These are phyloP conservation scores for Strigomonas galati DNA, from an alignment of 208 protist species.

Conservation along the genomic window DNA sequence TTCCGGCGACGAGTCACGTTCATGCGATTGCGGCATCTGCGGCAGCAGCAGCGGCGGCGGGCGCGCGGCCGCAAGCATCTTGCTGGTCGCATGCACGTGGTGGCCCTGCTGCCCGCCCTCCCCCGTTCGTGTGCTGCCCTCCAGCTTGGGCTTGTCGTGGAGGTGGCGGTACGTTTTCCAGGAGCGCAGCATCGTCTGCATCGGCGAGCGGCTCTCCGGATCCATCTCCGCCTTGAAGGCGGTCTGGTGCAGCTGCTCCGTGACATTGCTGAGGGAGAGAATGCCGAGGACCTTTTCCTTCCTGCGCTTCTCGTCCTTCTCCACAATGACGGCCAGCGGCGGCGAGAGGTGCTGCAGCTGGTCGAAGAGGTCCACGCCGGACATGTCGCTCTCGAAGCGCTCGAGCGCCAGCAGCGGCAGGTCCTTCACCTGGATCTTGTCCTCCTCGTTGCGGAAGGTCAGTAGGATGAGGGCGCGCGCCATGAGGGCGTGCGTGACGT, in stretches of 20 bases:
- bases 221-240: slow-evolving; percentile 67
- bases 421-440: slow-evolving; percentile 39
- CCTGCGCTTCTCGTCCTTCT: slow-evolving; percentile 12
- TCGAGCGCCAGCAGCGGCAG: slow-evolving; percentile 41
- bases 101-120: no score
- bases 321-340: slow-evolving; percentile 35
- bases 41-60: no score
- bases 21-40: no score
- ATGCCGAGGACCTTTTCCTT: slow-evolving; percentile 37
- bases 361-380: slow-evolving; percentile 49
- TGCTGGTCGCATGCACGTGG: no score
- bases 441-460: slow-evolving; percentile 40
- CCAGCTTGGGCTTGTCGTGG: not conserved
- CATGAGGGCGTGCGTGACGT: slow-evolving; percentile 50
- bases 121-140: no score
- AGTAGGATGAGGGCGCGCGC: slow-evolving; percentile 52
- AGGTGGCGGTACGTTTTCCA: slow-evolving; percentile 28
- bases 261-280: slow-evolving; percentile 54
- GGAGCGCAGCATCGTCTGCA: slow-evolving; percentile 53
- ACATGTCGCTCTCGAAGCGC: slow-evolving; percentile 33
- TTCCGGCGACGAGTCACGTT: no score
- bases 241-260: slow-evolving; percentile 51
- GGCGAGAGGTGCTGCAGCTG: slow-evolving; percentile 39
- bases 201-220: slow-evolving; percentile 29
- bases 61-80: no score